Percentiles rank a stretch among this genome's conserved stretches.
Conservation (phyloP, 129 eudicot species). For the Silybum marianum region DNA sequence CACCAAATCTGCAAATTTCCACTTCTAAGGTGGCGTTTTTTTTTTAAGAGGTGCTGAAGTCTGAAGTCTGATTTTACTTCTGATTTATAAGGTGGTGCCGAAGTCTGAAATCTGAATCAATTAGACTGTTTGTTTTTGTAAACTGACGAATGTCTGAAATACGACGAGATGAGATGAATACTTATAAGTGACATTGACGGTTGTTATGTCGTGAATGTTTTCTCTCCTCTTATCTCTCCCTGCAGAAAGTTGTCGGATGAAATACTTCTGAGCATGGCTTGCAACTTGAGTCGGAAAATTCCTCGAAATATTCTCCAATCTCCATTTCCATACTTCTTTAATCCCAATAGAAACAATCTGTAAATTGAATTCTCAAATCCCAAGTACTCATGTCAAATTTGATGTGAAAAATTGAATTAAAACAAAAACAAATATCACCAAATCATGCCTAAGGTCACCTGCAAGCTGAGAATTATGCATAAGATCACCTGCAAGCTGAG, state of each 20-base stretch:
- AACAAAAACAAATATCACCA: not conserved
- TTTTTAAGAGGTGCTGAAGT: no score
- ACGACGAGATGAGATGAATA: conserved; percentile 37
- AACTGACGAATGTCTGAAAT: not conserved
- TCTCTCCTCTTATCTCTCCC: conserved; percentile 94
- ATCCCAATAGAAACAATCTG: conserved; percentile 89
- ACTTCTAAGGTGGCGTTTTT: no score
- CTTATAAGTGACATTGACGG: conserved; percentile 60
- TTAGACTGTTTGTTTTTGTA: no score
- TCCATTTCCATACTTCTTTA: conserved; percentile 89
- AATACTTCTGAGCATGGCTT: conserved; percentile 97
- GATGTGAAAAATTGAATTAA: not conserved
- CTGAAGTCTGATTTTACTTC: no score
- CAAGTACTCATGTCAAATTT: conserved; percentile 24
- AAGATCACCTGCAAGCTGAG: no score
- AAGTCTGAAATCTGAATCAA: no score
- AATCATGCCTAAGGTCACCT: no score
- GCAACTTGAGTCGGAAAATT: conserved; percentile 94
- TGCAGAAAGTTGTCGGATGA: conserved; percentile 83
- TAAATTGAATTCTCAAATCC: conserved; percentile 2
- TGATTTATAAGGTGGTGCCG: no score
- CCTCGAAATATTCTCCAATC: conserved; percentile 95
- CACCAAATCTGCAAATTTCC: no score
- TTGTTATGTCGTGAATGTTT: conserved; percentile 90
- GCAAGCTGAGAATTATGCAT: no score